A percentile compares a stretch with the other conserved stretches of the same genome.
phyloP scores from a whole-genome alignment of 768 basidiomycete species.

The Panaeolus cyanescens region DNA sequence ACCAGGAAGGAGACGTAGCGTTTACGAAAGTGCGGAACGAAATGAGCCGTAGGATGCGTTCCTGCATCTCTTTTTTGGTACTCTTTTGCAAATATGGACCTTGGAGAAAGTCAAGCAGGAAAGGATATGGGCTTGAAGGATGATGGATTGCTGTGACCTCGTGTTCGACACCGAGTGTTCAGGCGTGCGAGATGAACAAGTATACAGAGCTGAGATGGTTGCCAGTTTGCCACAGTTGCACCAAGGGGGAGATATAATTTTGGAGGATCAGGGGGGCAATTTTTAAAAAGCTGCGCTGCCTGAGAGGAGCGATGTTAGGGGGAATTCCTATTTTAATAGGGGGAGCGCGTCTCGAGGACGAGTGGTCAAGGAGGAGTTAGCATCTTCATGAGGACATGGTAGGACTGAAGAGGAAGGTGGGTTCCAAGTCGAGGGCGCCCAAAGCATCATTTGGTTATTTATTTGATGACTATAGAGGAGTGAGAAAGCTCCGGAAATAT shows the following conservation, averaged over 20 bases:
- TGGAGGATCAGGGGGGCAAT: not conserved
- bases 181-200: not conserved
- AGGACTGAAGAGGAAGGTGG: slow-evolving; percentile 15
- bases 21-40: slow-evolving; percentile 1
- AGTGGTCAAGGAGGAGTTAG: not conserved
- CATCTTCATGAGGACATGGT: not conserved
- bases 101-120: not conserved
- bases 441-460: not conserved
- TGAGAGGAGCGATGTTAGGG: not conserved
- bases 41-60: not conserved
- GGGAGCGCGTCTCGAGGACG: not conserved
- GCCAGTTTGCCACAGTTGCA: not conserved
- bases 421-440: slow-evolving; percentile 3
- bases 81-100: too few relatives aligned
- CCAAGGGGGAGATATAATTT: not conserved
- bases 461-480: not conserved
- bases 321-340: not conserved
- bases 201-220: too few relatives aligned
- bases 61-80: not conserved
- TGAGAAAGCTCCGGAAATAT: not conserved
- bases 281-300: not conserved
- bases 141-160: not conserved
- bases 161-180: not conserved
- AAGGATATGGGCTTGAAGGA: not conserved
- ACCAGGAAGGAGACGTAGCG: not conserved